phyloP scores from a whole-genome alignment of 345 rosid species.

The Bretschneidera sinensis region DNA sequence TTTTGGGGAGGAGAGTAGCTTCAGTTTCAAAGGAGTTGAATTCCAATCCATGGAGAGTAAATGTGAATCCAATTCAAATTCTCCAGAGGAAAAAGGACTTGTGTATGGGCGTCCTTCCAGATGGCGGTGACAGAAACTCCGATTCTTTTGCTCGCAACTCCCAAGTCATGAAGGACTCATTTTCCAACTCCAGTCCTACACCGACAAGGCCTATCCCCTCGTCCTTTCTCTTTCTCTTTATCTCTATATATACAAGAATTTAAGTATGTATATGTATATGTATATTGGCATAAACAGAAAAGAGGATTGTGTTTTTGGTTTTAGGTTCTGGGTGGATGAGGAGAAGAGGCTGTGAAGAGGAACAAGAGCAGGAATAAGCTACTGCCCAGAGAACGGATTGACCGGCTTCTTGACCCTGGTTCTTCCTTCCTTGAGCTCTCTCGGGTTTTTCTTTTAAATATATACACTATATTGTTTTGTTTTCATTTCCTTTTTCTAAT shows the following conservation, averaged over 20 bases:
- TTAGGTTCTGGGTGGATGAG: constrained; percentile 89
- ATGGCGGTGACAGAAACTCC: constrained; percentile 60
- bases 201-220: too few species aligned
- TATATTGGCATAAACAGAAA: constrained; percentile 1
- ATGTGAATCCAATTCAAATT: constrained; percentile 22
- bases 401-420: constrained; percentile 76
- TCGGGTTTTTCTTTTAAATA: constrained; percentile 57
- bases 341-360: constrained; percentile 82
- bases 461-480: too few species aligned
- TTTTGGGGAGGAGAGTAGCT: constrained; percentile 36
- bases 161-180: constrained; percentile 57
- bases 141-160: constrained; percentile 53
- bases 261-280: too few species aligned
- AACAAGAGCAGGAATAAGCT: constrained; percentile 78
- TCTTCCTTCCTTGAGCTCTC: constrained; percentile 93
- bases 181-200: constrained; percentile 62
- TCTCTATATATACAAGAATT: not conserved
- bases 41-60: constrained; percentile 23
- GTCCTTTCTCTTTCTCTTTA: too few species aligned
- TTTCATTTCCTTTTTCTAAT: too few species aligned
- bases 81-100: too few species aligned
- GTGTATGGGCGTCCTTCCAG: constrained; percentile 57
- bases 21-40: constrained; percentile 28
- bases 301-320: constrained; percentile 2
- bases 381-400: constrained; percentile 86